Conservation (phyloP, 2,329 filamentous ascomycete genomes). For the Colletotrichum sp. region DNA sequence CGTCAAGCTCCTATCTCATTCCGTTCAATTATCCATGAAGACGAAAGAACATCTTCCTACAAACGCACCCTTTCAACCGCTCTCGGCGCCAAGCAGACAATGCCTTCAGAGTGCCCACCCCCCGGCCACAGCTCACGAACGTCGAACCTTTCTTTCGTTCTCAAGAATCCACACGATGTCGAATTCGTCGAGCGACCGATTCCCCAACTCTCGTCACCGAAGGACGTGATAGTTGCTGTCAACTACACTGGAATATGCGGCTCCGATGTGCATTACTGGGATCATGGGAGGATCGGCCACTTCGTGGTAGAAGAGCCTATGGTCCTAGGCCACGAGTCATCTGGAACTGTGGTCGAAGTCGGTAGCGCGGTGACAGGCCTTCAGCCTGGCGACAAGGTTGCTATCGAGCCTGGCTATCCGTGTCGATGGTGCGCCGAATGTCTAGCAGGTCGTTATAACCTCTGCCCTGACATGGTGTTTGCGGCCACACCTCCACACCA, state of each 20-base stretch:
- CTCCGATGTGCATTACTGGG: conserved; percentile 88
- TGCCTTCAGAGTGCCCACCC: neutral
- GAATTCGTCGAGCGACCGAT: conserved; percentile 77
- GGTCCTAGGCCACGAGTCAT: conserved; percentile 74
- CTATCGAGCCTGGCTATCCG: conserved; percentile 87
- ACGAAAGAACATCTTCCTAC: neutral
- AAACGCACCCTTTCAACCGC: neutral
- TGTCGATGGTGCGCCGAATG: conserved; percentile 82
- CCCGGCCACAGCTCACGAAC: neutral
- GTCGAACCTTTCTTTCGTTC: conserved; percentile 83
- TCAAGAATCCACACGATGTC: conserved; percentile 77
- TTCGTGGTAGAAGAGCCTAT: conserved; percentile 84
- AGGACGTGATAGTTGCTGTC: conserved; percentile 82
- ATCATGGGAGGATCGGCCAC: conserved; percentile 84
- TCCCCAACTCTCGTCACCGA: conserved; percentile 66
- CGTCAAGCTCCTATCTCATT: neutral
- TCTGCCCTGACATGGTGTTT: conserved; percentile 87
- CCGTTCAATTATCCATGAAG: neutral
- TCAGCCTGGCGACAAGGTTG: conserved; percentile 79
- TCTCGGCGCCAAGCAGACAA: neutral
- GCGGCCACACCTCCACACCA: conserved; percentile 91
- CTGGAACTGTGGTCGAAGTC: conserved; percentile 76
- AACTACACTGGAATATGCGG: conserved; percentile 91
- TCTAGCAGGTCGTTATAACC: conserved; percentile 85
- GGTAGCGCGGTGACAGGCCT: conserved; percentile 69